Evolutionary conservation across 495 filamentous ascomycete genomes (phyloP).

Genomic region (Tuber aestivum): DNA sequence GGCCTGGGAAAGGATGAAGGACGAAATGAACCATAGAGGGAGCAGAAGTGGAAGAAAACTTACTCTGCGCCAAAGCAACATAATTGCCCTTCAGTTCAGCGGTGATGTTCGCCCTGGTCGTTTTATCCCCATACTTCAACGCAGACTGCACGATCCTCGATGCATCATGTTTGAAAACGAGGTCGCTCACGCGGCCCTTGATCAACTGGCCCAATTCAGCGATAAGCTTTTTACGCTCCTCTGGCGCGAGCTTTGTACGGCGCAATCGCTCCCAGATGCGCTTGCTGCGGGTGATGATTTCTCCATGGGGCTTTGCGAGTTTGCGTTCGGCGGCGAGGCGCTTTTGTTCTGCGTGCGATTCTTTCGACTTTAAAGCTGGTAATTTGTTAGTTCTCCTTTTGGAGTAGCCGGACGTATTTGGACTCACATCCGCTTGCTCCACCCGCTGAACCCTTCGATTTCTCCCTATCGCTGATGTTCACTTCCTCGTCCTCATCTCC

Average conservation of each 20-base stretch:
- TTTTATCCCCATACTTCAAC: slow-evolving; percentile 83
- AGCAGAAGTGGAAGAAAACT: slow-evolving; percentile 32
- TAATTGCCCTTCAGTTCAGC: slow-evolving; percentile 81
- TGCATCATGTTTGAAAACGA: slow-evolving; percentile 96
- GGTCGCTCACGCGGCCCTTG: slow-evolving; percentile 82
- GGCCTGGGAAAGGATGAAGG: background rate
- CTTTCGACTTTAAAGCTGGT: slow-evolving; percentile 55
- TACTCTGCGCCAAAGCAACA: slow-evolving; percentile 76
- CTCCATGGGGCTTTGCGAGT: slow-evolving; percentile 83
- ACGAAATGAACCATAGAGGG: background rate
- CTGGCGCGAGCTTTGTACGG: slow-evolving; percentile 77
- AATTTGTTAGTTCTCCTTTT: slow-evolving; percentile 19
- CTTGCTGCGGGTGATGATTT: slow-evolving; percentile 81
- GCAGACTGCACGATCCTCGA: slow-evolving; percentile 92
- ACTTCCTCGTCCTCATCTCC: slow-evolving; percentile 24
- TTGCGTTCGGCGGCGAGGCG: slow-evolving; percentile 81
- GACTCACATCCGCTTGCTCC: slow-evolving; percentile 26
- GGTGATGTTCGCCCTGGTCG: slow-evolving; percentile 79
- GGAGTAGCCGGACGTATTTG: background rate
- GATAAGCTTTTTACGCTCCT: slow-evolving; percentile 79
- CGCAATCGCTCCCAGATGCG: slow-evolving; percentile 94
- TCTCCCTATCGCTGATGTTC: slow-evolving; percentile 9
- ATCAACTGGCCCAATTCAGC: slow-evolving; percentile 85
- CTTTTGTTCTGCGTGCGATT: slow-evolving; percentile 89
- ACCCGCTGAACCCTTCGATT: slow-evolving; percentile 6